These are phyloP conservation scores for Tubosaeta brunneosetosa DNA, from an alignment of 768 basidiomycete species.

Conservation along the genomic window DNA sequence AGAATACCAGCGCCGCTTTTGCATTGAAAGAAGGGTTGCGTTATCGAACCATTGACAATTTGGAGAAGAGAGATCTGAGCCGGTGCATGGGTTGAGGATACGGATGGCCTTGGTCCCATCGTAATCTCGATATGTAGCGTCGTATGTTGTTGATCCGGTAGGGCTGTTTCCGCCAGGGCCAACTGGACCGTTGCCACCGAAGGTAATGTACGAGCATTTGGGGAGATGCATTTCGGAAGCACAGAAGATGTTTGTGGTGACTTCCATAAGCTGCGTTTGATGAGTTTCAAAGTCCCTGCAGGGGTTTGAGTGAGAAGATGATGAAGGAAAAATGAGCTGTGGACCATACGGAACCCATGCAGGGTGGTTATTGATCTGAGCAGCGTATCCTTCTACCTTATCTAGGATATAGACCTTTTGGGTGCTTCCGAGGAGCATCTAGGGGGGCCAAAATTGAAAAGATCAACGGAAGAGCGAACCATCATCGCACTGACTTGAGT, in stretches of 20 bases:
- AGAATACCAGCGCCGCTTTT: slow-evolving; percentile 58
- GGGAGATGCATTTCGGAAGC: slow-evolving; percentile 80
- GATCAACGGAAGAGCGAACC: slow-evolving; percentile 32
- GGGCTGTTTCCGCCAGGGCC: slow-evolving; percentile 59
- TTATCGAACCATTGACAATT: slow-evolving; percentile 75
- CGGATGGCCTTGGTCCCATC: slow-evolving; percentile 80
- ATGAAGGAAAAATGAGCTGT: not conserved
- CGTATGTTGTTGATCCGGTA: slow-evolving; percentile 48
- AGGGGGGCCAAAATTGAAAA: slow-evolving; percentile 2
- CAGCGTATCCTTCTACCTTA: slow-evolving; percentile 78
- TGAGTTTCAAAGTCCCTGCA: slow-evolving; percentile 23
- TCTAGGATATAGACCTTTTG: slow-evolving; percentile 89
- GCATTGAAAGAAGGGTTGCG: slow-evolving; percentile 55
- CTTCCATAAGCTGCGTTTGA: slow-evolving; percentile 22
- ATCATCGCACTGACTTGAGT: slow-evolving; percentile 53
- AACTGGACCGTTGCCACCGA: slow-evolving; percentile 77
- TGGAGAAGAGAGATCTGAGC: slow-evolving; percentile 40
- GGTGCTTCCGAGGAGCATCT: slow-evolving; percentile 79
- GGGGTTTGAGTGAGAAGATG: not conserved
- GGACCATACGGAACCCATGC: slow-evolving; percentile 69
- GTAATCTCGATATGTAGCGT: slow-evolving; percentile 69
- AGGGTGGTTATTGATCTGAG: slow-evolving; percentile 61
- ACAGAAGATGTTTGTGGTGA: slow-evolving; percentile 72
- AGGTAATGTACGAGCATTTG: slow-evolving; percentile 69
- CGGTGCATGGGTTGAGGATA: slow-evolving; percentile 70